Evolutionary conservation across 2,329 filamentous ascomycete species (phyloP), one percentile per base, ranked within the genome.

Genomic region (Hypoxylon rubiginosum): DNA sequence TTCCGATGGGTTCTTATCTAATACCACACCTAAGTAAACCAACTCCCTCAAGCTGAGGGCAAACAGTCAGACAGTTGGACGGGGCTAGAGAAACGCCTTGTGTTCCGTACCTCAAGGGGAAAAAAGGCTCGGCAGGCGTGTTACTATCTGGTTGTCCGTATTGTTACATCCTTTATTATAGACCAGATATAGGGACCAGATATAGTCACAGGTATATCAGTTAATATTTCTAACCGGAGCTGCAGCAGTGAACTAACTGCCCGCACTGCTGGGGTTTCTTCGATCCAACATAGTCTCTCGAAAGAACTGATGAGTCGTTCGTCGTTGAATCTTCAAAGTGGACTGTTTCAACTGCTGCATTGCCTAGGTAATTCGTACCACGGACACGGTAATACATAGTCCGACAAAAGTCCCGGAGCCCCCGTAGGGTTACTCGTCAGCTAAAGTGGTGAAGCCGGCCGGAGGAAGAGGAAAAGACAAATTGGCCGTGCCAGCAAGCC

Each of bases 1-100:
- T 24, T 11, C 43, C 43, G 21, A 46, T 13, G 43, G 19, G 21
- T 4, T 49, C 45, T 49, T 49, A 49, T 30, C 45, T 50, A 50
- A 30, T 48, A 48, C 45, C 45, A 46, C 24, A 43, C n/a, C 39
- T 43, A 36, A 13, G 32, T 36, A 36, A 24, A 24, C 21, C 28
- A 15, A 34, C 32, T 34, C 32, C 32, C 32, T 34, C 10, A 46
- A 11, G 43, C 19, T 11, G 43, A 46, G 43, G 15, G 19, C 43
- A 46, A 46, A 46, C 43, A 13, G 19, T 9, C 32, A 34, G 10
- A 34, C 32, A 34, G 13, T 30, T 7, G 45, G 30, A 49, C 9
- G 19, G 43, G 15, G 24, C 17, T 11, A 30, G 24, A 49, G 24
- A 24, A 17, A 49, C 21, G 45, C 13, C 43, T 26, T 24, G 36